Percentiles rank a stretch among this genome's conserved stretches.
phyloP scores from a whole-genome alignment of 2,329 filamentous ascomycete species.

The Hypoxylon sp. region DNA sequence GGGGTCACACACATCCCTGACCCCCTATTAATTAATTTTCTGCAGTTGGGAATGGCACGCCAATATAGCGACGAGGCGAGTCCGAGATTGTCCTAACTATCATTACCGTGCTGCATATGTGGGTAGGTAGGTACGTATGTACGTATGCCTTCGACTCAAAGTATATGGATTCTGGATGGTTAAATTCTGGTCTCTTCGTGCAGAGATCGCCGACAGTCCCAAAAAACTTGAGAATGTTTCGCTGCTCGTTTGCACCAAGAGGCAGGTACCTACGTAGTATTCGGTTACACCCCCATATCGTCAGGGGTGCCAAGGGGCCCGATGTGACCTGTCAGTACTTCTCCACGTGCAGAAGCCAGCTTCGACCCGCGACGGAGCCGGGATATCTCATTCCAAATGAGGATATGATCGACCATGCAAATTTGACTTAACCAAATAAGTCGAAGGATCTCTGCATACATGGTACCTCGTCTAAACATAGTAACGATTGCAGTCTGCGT shows the following conservation, averaged over 20 bases:
- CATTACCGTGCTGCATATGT: conserved; percentile 18
- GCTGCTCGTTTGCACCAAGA: conserved; percentile 14
- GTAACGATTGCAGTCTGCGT: conserved; percentile 15
- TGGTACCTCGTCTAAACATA: conserved; percentile 19
- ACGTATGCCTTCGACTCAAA: neutral
- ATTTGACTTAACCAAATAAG: conserved; percentile 23
- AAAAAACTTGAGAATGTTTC: conserved; percentile 7
- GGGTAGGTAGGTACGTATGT: too few species aligned
- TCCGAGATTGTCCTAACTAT: conserved; percentile 10
- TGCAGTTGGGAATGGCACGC: conserved; percentile 27
- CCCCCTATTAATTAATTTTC: conserved; percentile 23
- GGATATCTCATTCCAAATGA: conserved; percentile 25
- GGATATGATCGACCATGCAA: conserved; percentile 27
- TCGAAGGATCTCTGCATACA: conserved; percentile 13
- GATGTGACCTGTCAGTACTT: conserved; percentile 31
- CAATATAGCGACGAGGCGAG: conserved; percentile 23
- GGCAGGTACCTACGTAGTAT: conserved; percentile 1
- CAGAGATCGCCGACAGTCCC: conserved; percentile 15
- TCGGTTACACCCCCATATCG: conserved; percentile 24
- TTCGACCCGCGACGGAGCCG: conserved; percentile 23
- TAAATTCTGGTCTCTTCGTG: conserved; percentile 10
- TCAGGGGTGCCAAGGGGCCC: conserved; percentile 17
- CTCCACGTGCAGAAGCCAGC: conserved; percentile 31
- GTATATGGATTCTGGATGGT: conserved; percentile 1
- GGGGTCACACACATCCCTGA: conserved; percentile 33